phyloP scores from a whole-genome alignment of 148 eudicot species.

The Spergularia marina region DNA sequence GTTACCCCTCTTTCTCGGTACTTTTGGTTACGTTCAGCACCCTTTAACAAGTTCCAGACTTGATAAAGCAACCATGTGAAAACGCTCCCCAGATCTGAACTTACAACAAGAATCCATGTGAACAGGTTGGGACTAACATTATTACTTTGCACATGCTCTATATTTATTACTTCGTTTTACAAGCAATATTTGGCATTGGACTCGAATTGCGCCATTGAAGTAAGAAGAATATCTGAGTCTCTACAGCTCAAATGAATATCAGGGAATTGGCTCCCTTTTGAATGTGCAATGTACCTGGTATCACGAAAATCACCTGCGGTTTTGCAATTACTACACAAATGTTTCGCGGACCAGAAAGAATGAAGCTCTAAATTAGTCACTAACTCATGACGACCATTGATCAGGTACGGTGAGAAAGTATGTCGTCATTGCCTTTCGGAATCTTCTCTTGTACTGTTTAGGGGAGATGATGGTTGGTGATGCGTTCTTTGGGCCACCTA shows the following conservation, averaged over 20 bases:
- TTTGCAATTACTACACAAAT: conserved; percentile 12
- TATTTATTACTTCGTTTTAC: neutral
- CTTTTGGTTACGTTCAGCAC: no score
- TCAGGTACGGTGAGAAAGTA: conserved; percentile 93
- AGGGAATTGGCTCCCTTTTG: neutral
- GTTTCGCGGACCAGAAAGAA: conserved; percentile 16
- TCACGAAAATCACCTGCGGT: conserved; percentile 1
- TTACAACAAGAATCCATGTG: conserved; percentile 8
- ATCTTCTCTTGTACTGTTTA: conserved; percentile 83
- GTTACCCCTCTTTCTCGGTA: no score
- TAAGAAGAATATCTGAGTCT: neutral
- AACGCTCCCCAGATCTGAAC: no score
- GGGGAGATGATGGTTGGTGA: conserved; percentile 94
- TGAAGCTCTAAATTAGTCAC: neutral
- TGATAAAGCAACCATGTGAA: neutral
- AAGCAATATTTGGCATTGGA: conserved; percentile 11
- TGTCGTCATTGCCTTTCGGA: conserved; percentile 92
- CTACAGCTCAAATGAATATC: conserved; percentile 6
- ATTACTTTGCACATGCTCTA: conserved; percentile 12
- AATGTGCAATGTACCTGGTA: neutral
- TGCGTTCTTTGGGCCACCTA: conserved; percentile 84
- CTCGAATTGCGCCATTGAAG: conserved; percentile 2
- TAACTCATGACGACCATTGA: conserved; percentile 67
- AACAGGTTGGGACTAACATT: conserved; percentile 8
- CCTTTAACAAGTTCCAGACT: neutral